phyloP scores from a whole-genome alignment of 441 rosid genomes.

The Gossypium schwendimanii region DNA sequence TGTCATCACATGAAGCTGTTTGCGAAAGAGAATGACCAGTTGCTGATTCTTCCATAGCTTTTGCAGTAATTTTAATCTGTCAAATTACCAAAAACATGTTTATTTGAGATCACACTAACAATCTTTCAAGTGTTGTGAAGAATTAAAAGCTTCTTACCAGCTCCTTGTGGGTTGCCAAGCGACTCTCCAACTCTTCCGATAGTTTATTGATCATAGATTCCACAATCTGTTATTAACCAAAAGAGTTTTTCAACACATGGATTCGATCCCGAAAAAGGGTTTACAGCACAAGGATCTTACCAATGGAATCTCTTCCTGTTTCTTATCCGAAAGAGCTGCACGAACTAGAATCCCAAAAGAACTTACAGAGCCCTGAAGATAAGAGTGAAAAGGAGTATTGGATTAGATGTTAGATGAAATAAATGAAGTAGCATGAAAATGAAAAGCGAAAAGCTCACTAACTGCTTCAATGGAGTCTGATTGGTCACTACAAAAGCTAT shows the following conservation, averaged over 20 bases:
- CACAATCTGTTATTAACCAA: slow-evolving; percentile 49
- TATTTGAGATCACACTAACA: not conserved
- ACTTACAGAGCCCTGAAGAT: slow-evolving; percentile 39
- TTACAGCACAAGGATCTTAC: slow-evolving; percentile 33
- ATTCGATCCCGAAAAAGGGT: not conserved
- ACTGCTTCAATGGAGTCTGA: slow-evolving; percentile 36
- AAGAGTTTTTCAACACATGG: not conserved
- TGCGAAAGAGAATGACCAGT: slow-evolving; percentile 24
- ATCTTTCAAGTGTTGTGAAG: not conserved
- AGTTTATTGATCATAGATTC: slow-evolving; percentile 54
- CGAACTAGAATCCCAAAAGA: slow-evolving; percentile 53
- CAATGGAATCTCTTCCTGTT: slow-evolving; percentile 70
- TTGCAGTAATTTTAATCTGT: slow-evolving; percentile 42
- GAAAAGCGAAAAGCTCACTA: slow-evolving; percentile 27
- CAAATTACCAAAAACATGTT: not conserved
- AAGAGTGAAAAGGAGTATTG: slow-evolving; percentile 4
- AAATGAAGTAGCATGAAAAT: slow-evolving; percentile 5
- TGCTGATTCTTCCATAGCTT: slow-evolving; percentile 24
- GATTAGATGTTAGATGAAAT: not conserved
- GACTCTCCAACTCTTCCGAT: slow-evolving; percentile 50
- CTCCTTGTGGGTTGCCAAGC: slow-evolving; percentile 37
- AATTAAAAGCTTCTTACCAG: slow-evolving; percentile 25
- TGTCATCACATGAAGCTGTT: slow-evolving; percentile 22
- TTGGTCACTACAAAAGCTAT: slow-evolving; percentile 25
- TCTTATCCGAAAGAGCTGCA: slow-evolving; percentile 57